phyloP scores from a whole-genome alignment of 1,284 basidiomycete genomes.

The Ganoderma lingzhi region DNA sequence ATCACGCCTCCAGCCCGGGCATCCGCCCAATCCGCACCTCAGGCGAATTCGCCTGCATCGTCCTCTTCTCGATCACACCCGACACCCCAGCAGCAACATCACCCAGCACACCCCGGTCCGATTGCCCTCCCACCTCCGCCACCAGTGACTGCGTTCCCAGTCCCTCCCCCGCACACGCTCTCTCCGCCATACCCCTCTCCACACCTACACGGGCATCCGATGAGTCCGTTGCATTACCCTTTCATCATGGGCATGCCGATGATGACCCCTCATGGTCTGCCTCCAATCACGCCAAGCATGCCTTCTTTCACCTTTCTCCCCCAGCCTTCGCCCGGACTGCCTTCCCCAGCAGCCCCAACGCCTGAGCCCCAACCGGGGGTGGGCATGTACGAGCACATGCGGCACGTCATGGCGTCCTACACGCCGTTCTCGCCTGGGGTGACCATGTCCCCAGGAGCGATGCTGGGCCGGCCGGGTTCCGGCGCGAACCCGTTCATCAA shows the following conservation, averaged over 20 bases:
- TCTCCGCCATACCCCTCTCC: slow-evolving; percentile 43
- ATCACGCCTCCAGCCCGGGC: slow-evolving; percentile 13
- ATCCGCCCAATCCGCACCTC: slow-evolving; percentile 12
- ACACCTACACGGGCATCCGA: slow-evolving; percentile 38
- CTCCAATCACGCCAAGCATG: slow-evolving; percentile 83
- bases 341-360: slow-evolving; percentile 25
- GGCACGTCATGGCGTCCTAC: slow-evolving; percentile 39
- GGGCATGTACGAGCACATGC: slow-evolving; percentile 25
- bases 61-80: slow-evolving; percentile 31
- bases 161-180: slow-evolving; percentile 44
- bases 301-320: slow-evolving; percentile 76
- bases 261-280: slow-evolving; percentile 74
- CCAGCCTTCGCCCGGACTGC: slow-evolving; percentile 45
- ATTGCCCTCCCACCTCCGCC: slow-evolving; percentile 72
- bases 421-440: slow-evolving; percentile 69
- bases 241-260: slow-evolving; percentile 41
- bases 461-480: slow-evolving; percentile 65
- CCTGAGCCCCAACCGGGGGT: slow-evolving; percentile 17
- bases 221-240: slow-evolving; percentile 46
- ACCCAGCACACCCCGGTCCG: slow-evolving; percentile 72
- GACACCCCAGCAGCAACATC: slow-evolving; percentile 46
- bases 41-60: slow-evolving; percentile 11
- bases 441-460: slow-evolving; percentile 76
- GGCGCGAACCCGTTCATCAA: slow-evolving; percentile 66
- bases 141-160: slow-evolving; percentile 51